Conservation (phyloP, 192 early-diverging fungal species). For the Jimgerdemannia flammicorona region DNA sequence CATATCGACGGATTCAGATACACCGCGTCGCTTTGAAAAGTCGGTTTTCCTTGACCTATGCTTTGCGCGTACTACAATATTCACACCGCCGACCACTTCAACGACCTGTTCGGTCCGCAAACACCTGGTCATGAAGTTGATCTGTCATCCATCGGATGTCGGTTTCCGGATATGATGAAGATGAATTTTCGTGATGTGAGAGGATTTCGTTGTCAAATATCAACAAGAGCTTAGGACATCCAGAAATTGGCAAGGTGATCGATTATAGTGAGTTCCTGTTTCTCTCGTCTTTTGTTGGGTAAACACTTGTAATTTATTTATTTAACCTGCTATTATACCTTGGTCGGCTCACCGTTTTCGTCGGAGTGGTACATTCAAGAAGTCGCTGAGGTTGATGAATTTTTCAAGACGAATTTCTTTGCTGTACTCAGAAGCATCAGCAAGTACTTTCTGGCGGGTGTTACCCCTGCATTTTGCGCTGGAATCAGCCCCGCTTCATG, state of each 20-base stretch:
- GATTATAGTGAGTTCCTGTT: constrained; percentile 13
- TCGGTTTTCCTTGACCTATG: constrained; percentile 27
- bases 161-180: constrained; percentile 2
- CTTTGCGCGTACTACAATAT: constrained; percentile 20
- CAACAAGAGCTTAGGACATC: constrained; percentile 10
- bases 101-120: constrained; percentile 30
- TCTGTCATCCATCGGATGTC: constrained; percentile 23
- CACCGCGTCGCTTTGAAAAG: constrained; percentile 26
- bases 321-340: constrained; percentile 17
- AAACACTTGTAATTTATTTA: constrained; percentile 5
- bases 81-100: constrained; percentile 25
- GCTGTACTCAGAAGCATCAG: constrained; percentile 25
- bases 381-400: constrained; percentile 21
- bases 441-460: constrained; percentile 35
- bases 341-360: constrained; percentile 26
- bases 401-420: constrained; percentile 30
- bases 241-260: constrained; percentile 12
- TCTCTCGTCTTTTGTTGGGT: constrained; percentile 6
- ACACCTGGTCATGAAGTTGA: constrained; percentile 32
- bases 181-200: constrained; percentile 18
- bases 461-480: constrained; percentile 26
- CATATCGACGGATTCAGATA: constrained; percentile 16
- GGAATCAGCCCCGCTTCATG: constrained; percentile 26
- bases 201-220: constrained; percentile 13
- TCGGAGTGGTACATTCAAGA: constrained; percentile 12